Percentiles rank a stretch among this genome's conserved stretches.
Conservation (phyloP, 306 rosid genomes). For the Cicer chorassanicum region DNA sequence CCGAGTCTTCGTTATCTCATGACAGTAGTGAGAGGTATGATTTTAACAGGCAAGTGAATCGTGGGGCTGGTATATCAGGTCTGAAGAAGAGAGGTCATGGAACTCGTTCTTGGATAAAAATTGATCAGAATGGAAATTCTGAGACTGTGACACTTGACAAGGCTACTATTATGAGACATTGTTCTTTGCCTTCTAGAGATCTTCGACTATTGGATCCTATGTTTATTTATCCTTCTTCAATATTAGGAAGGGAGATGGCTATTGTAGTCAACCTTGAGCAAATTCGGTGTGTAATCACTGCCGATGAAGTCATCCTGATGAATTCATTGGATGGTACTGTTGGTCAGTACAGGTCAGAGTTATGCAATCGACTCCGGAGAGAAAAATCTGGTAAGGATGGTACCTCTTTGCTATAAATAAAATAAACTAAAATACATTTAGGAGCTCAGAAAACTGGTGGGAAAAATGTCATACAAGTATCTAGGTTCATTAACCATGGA, state of each 20-base stretch:
- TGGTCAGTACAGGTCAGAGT: slow-evolving; percentile 69
- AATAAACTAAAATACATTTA: background rate
- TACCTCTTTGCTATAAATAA: slow-evolving; percentile 33
- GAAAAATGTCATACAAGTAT: background rate
- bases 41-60: slow-evolving; percentile 48
- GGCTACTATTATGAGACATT: slow-evolving; percentile 85
- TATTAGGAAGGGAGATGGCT: slow-evolving; percentile 90
- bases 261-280: slow-evolving; percentile 95
- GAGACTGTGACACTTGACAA: slow-evolving; percentile 81
- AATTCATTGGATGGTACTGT: slow-evolving; percentile 87
- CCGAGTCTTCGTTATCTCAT: slow-evolving; percentile 46
- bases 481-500: background rate
- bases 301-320: slow-evolving; percentile 91
- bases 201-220: slow-evolving; percentile 89
- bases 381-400: slow-evolving; percentile 67
- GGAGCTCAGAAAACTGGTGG: slow-evolving; percentile 3
- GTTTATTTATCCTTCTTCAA: slow-evolving; percentile 89
- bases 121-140: slow-evolving; percentile 67
- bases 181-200: slow-evolving; percentile 93
- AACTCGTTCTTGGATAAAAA: slow-evolving; percentile 93
- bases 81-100: slow-evolving; percentile 92
- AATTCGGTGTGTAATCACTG: slow-evolving; percentile 89
- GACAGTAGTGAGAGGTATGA: slow-evolving; percentile 41
- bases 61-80: slow-evolving; percentile 56
- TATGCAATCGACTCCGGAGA: slow-evolving; percentile 79